These are phyloP conservation scores for Murraya paniculata DNA, from an alignment of 345 rosid genomes.

Conservation along the genomic window DNA sequence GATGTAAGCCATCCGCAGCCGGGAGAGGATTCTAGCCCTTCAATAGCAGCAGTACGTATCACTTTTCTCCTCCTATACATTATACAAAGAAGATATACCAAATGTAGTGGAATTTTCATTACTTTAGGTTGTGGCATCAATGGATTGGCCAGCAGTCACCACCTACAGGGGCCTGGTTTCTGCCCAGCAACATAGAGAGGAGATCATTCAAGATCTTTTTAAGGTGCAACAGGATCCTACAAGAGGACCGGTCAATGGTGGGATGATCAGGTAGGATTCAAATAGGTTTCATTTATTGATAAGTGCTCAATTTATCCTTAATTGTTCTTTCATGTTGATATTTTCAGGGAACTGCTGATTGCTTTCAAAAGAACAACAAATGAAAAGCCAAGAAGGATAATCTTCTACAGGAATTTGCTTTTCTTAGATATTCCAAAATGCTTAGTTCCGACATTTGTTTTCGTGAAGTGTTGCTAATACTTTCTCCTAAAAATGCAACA, in stretches of 20 bases:
- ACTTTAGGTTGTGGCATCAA: slow-evolving; percentile 74
- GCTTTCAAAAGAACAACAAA: slow-evolving; percentile 44
- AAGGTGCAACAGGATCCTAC: slow-evolving; percentile 32
- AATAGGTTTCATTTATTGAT: not conserved
- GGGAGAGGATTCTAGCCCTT: slow-evolving; percentile 73
- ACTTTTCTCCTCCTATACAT: not conserved
- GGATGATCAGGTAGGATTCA: slow-evolving; percentile 59
- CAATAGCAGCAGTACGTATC: slow-evolving; percentile 73
- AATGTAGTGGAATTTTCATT: not conserved
- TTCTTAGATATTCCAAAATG: not conserved
- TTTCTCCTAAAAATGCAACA: slow-evolving; percentile 17
- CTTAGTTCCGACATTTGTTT: slow-evolving; percentile 1
- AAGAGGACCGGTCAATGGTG: slow-evolving; percentile 26
- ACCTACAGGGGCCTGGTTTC: slow-evolving; percentile 71
- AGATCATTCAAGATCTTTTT: slow-evolving; percentile 67
- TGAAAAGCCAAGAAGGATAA: slow-evolving; percentile 47
- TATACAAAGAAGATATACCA: not conserved
- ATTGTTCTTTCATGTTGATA: not conserved
- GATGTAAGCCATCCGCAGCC: slow-evolving; percentile 80
- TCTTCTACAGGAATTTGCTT: slow-evolving; percentile 56
- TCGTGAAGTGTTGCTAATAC: not conserved
- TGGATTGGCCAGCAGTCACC: slow-evolving; percentile 84
- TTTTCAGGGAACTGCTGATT: slow-evolving; percentile 50
- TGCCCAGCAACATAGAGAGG: slow-evolving; percentile 62
- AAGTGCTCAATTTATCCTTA: not conserved